Evolutionary conservation across 768 basidiomycete species (phyloP), one percentile per base, ranked within the genome.

Genomic region (Tylopilus sp.): DNA sequence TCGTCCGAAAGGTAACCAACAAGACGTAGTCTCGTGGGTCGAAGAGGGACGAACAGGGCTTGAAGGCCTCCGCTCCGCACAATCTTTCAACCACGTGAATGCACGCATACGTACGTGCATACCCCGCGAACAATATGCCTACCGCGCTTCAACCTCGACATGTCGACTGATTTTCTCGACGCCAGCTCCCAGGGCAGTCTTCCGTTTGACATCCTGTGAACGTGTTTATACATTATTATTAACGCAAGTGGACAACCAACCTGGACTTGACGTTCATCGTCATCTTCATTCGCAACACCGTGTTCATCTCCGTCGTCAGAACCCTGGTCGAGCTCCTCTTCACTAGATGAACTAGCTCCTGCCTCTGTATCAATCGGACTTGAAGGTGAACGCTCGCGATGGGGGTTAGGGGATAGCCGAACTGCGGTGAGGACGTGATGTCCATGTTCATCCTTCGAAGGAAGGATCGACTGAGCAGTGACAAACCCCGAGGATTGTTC

Each of bases 151-250:
- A 28, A 42, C 42, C 5, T 62, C 60, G 33, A 68, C 58, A 50
- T 72, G 71, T 44, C 66, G 58, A 50, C 71, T 72, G 47, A 71
- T 56, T 54, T 71, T 71, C 53, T 71, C 71, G 18, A 71, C 65
- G 8, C 71, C 71, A 9, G 69, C 69, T 20, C 69, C 68, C 0
- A 69, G 57, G 3, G 63, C 58, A 13, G 71, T 71, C 53, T 63
- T 72, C 39, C 71, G 60, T 18, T 25, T 17, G 11, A 46, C 44
- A 30, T 65, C 65, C 67, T 70, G 48, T 31, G 18, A 41, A 42
- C 8, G 44, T 47, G 46, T 65, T 57, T 18, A 47, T 47, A 47
- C 4, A 6, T 13, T 18, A 10, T 40, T 11, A 2, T 31, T 18
- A 5, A 38, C 4, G 46, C 2, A 21, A 4, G 7, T 1, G 12